Evolutionary conservation across 148 eudicot species (phyloP).

Genomic region (Cornus kousa): DNA sequence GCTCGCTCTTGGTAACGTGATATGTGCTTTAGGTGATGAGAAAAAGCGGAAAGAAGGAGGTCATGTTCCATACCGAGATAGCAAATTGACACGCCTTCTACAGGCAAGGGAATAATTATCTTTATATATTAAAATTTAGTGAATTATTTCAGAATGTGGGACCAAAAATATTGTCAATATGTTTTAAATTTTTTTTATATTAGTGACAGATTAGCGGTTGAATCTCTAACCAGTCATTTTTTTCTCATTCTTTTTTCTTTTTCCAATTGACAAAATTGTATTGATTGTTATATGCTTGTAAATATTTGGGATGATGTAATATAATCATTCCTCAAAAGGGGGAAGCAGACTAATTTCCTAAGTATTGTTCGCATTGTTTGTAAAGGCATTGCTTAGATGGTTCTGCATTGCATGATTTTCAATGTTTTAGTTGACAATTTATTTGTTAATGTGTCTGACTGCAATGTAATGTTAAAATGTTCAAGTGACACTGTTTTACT

Average conservation of each 20-base stretch:
- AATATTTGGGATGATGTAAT: not conserved
- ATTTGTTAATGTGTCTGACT: not conserved
- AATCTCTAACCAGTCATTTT: not conserved
- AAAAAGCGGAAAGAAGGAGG: constrained; percentile 97
- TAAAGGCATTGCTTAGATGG: not conserved
- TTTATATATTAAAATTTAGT: not conserved
- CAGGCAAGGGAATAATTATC: constrained; percentile 47
- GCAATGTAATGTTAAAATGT: not conserved
- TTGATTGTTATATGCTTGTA: not conserved
- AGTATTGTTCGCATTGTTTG: not conserved
- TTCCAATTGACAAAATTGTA: not conserved
- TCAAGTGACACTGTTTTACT: not conserved
- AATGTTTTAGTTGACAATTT: not conserved
- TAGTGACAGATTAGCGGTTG: not conserved
- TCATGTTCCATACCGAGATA: constrained; percentile 94
- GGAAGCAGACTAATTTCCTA: not conserved
- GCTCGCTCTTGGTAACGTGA: constrained; percentile 91
- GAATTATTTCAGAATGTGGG: not conserved
- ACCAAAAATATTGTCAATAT: not conserved
- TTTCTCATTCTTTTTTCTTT: not conserved
- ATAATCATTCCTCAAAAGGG: not conserved
- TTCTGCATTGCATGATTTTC: constrained; percentile 6
- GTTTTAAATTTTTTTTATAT: not conserved
- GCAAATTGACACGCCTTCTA: constrained; percentile 89
- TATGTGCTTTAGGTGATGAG: constrained; percentile 97